Percentiles rank a stretch among this genome's conserved stretches.
phyloP scores from a whole-genome alignment of 2,329 filamentous ascomycete species.

The Phyllosticta citriasiana region DNA sequence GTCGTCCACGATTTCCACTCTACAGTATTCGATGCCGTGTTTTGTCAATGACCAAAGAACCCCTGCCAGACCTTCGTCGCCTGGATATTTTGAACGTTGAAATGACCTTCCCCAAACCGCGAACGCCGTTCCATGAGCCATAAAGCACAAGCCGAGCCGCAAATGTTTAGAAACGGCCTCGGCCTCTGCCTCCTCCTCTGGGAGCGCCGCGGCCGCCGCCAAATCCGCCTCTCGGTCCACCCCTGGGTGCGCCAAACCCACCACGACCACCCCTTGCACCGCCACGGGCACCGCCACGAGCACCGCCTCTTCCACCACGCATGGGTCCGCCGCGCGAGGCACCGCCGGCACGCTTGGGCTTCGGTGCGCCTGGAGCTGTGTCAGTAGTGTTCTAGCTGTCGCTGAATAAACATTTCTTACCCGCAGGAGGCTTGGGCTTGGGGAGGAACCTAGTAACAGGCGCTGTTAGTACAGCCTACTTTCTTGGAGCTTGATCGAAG shows the following conservation, averaged over 20 bases:
- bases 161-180: slow-evolving; percentile 16
- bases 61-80: slow-evolving; percentile 6
- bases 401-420: slow-evolving; percentile 20
- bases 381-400: slow-evolving; percentile 13
- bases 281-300: slow-evolving; percentile 44
- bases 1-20: neutral
- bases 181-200: slow-evolving; percentile 15
- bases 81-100: slow-evolving; percentile 9
- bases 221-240: slow-evolving; percentile 45
- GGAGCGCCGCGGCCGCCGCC: slow-evolving; percentile 27
- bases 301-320: slow-evolving; percentile 34
- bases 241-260: slow-evolving; percentile 33
- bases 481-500: neutral
- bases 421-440: slow-evolving; percentile 68
- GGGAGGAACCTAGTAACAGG: slow-evolving; percentile 60
- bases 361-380: slow-evolving; percentile 47
- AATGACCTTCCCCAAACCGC: slow-evolving; percentile 10
- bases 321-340: slow-evolving; percentile 37
- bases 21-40: neutral
- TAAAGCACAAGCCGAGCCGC: slow-evolving; percentile 15
- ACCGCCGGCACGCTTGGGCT: slow-evolving; percentile 61
- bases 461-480: neutral
- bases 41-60: neutral
- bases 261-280: slow-evolving; percentile 28
- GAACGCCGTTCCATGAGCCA: slow-evolving; percentile 14